These are phyloP conservation scores for Croton setiger DNA, from an alignment of 441 rosid species.

Conservation along the genomic window DNA sequence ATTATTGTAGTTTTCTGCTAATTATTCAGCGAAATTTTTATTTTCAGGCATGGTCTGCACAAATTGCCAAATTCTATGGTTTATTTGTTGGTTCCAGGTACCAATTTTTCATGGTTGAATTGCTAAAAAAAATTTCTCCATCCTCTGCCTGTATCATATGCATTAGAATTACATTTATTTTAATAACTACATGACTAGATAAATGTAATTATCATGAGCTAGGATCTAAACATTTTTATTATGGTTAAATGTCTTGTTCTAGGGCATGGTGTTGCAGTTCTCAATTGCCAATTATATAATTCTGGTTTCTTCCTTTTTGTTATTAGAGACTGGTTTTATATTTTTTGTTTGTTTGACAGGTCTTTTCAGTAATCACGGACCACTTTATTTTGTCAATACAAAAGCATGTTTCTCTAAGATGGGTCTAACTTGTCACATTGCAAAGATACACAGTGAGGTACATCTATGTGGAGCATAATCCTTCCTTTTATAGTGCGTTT, in stretches of 20 bases:
- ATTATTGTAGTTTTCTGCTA: conserved; percentile 21
- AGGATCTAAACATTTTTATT: not conserved
- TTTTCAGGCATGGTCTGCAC: conserved; percentile 89
- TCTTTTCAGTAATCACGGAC: conserved; percentile 97
- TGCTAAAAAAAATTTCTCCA: not conserved
- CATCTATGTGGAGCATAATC: conserved; percentile 8
- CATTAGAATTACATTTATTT: not conserved
- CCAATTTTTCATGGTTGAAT: not conserved
- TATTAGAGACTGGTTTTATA: not conserved
- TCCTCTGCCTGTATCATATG: not conserved
- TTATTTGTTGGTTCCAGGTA: conserved; percentile 94
- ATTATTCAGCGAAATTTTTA: conserved; percentile 21
- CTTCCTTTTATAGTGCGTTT: not conserved
- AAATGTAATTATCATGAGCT: not conserved
- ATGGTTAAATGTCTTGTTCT: too few relatives aligned
- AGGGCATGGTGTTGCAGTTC: too few relatives aligned
- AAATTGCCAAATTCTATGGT: conserved; percentile 76
- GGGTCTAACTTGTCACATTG: conserved; percentile 93
- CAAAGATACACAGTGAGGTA: conserved; percentile 99
- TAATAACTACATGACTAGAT: not conserved
- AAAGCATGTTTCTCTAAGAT: conserved; percentile 79
- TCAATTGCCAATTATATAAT: not conserved
- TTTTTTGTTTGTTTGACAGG: conserved; percentile 43
- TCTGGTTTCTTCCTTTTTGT: not conserved
- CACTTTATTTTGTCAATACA: conserved; percentile 84